These are phyloP conservation scores for Helianthus annuus DNA, from an alignment of 129 eudicot genomes.

Conservation along the genomic window DNA sequence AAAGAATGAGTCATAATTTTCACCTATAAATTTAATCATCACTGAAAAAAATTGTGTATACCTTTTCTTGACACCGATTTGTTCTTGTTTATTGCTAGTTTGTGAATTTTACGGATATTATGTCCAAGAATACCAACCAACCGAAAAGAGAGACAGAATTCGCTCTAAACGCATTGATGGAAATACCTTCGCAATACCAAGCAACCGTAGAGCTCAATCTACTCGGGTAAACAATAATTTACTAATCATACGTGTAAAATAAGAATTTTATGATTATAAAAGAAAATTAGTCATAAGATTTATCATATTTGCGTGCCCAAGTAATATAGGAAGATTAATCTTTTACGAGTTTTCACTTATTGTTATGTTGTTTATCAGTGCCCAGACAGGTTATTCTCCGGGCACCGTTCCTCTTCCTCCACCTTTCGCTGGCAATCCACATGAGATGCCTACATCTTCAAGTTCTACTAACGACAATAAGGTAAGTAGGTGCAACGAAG, in stretches of 20 bases:
- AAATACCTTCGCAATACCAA: slow-evolving; percentile 73
- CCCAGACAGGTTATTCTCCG: slow-evolving; percentile 43
- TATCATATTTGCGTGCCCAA: too few species aligned
- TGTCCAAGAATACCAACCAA: slow-evolving; percentile 46
- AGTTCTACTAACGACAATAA: too few species aligned
- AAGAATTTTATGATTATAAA: too few species aligned
- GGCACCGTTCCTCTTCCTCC: slow-evolving; percentile 56
- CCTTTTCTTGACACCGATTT: background rate
- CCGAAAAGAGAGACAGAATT: slow-evolving; percentile 53
- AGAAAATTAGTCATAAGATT: too few species aligned
- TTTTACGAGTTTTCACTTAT: background rate
- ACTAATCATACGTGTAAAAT: background rate
- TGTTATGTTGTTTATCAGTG: slow-evolving; percentile 25
- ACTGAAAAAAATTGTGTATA: background rate
- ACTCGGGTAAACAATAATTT: slow-evolving; percentile 48
- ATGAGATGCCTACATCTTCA: too few species aligned
- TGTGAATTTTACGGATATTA: slow-evolving; percentile 70
- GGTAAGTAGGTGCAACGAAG: background rate
- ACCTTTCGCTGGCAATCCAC: too few species aligned
- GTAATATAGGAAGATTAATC: background rate
- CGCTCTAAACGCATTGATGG: slow-evolving; percentile 74
- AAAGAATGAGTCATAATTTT: too few species aligned
- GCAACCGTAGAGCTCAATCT: slow-evolving; percentile 66
- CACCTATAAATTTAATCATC: too few species aligned
- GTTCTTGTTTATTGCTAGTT: slow-evolving; percentile 42